These are phyloP conservation scores for Phytophthora cajani DNA, from an alignment of 352 stramenopile species.

Conservation along the genomic window DNA sequence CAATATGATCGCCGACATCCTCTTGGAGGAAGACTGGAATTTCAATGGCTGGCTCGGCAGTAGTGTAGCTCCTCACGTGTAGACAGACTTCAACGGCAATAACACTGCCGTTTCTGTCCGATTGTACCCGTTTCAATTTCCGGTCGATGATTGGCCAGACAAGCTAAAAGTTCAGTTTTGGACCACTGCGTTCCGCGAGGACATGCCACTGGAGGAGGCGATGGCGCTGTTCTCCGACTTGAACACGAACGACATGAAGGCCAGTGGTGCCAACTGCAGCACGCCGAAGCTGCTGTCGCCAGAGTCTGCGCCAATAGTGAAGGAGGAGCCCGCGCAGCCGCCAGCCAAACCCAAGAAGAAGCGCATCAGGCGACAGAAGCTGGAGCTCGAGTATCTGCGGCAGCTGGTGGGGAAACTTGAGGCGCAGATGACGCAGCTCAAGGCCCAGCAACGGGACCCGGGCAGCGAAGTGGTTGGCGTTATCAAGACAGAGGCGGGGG, in stretches of 20 bases:
- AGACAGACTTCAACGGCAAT: background rate
- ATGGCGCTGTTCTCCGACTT: background rate
- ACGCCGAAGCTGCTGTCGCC: background rate
- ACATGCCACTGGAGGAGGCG: background rate
- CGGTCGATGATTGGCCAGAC: background rate
- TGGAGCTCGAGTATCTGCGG: constrained; percentile 48
- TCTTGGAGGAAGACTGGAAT: constrained; percentile 60
- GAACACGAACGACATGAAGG: background rate
- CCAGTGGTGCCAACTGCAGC: background rate
- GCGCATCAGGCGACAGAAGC: constrained; percentile 40
- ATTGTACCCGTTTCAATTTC: background rate
- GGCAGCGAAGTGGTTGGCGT: background rate
- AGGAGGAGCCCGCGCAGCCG: background rate
- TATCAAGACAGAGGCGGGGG: background rate
- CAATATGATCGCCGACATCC: constrained; percentile 42
- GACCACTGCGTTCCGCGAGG: background rate
- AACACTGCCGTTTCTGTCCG: background rate
- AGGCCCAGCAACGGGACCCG: constrained; percentile 7
- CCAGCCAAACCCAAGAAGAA: constrained; percentile 41
- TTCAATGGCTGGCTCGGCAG: constrained; percentile 26
- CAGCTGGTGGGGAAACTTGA: constrained; percentile 40
- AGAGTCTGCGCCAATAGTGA: background rate
- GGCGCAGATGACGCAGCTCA: constrained; percentile 26
- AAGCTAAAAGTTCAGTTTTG: background rate
- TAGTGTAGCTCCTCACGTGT: background rate